These are phyloP conservation scores for Scheffersomyces lignicola DNA, from an alignment of 1,139 yeast species.

Conservation along the genomic window DNA sequence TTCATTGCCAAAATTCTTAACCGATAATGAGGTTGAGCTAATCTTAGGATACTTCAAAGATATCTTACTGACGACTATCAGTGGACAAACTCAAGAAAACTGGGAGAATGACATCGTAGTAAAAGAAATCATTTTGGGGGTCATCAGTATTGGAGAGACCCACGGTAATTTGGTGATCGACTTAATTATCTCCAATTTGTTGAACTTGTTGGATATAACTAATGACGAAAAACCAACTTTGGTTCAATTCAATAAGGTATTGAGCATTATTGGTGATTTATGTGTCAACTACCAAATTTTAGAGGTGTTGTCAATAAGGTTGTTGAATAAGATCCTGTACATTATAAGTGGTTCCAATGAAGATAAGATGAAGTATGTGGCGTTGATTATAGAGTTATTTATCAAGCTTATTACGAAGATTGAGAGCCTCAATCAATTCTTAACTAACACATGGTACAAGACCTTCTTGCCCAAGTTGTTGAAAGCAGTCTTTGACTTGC, in stretches of 20 bases:
- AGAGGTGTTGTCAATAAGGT: slow-evolving; percentile 51
- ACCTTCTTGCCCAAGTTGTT: slow-evolving; percentile 36
- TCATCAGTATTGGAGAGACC: slow-evolving; percentile 46
- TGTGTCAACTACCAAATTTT: slow-evolving; percentile 48
- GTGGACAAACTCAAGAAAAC: slow-evolving; percentile 34
- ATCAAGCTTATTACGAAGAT: slow-evolving; percentile 22
- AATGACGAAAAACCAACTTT: slow-evolving; percentile 24
- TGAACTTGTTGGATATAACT: slow-evolving; percentile 59
- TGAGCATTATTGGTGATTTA: slow-evolving; percentile 45
- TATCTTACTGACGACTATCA: slow-evolving; percentile 41
- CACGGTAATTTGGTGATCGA: slow-evolving; percentile 14
- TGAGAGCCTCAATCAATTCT: slow-evolving; percentile 26
- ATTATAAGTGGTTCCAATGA: slow-evolving; percentile 14
- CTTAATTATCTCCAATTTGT: slow-evolving; percentile 56
- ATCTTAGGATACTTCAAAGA: slow-evolving; percentile 70
- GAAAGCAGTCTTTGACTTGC: slow-evolving; percentile 13
- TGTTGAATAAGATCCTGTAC: slow-evolving; percentile 41
- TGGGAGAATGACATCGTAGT: slow-evolving; percentile 33
- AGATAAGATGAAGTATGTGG: slow-evolving; percentile 15
- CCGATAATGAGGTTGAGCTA: slow-evolving; percentile 55
- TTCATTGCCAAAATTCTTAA: slow-evolving; percentile 46
- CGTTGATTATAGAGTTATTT: slow-evolving; percentile 24
- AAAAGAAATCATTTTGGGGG: slow-evolving; percentile 45
- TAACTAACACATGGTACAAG: slow-evolving; percentile 45
- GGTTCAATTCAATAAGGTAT: slow-evolving; percentile 26